A percentile compares a stretch with the other conserved stretches of the same genome.
Evolutionary conservation across 2,329 filamentous ascomycete species (phyloP).

Genomic region (Ophiocordyceps australis): DNA sequence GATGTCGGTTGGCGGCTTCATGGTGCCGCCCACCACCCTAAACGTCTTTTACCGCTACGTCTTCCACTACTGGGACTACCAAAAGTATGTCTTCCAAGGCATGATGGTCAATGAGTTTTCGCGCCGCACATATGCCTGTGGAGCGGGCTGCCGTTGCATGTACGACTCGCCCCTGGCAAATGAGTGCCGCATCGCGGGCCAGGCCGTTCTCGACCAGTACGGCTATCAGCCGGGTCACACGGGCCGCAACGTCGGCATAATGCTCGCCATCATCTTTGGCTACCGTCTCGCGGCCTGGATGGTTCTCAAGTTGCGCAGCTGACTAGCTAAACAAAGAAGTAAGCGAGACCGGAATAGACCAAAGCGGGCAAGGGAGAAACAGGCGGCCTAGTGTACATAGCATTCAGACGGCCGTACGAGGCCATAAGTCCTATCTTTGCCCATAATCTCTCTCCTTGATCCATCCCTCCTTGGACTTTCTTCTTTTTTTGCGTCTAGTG

Average conservation of each 20-base stretch:
- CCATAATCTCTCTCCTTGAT: too few species aligned
- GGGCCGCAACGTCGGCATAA: constrained; percentile 62
- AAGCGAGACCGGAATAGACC: too few species aligned
- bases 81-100: constrained; percentile 71
- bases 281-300: constrained; percentile 37
- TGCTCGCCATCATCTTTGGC: constrained; percentile 56
- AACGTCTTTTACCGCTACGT: constrained; percentile 79
- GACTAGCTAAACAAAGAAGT: too few species aligned
- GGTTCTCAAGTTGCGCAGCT: constrained; percentile 24
- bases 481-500: too few species aligned
- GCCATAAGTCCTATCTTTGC: too few species aligned
- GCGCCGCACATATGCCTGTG: constrained; percentile 34
- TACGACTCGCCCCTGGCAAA: constrained; percentile 35
- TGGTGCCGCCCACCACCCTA: constrained; percentile 52
- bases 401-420: too few species aligned
- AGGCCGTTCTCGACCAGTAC: constrained; percentile 50
- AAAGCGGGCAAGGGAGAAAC: too few species aligned
- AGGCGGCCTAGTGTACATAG: too few species aligned
- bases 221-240: constrained; percentile 50
- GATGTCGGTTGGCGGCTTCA: constrained; percentile 76
- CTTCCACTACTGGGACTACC: constrained; percentile 80
- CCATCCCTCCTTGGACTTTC: too few species aligned
- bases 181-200: constrained; percentile 53
- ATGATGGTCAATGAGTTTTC: constrained; percentile 89
- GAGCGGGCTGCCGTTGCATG: constrained; percentile 44